These are phyloP conservation scores for Phoenix roebelenii DNA, from an alignment of 176 grass and related monocot genomes.

Conservation along the genomic window DNA sequence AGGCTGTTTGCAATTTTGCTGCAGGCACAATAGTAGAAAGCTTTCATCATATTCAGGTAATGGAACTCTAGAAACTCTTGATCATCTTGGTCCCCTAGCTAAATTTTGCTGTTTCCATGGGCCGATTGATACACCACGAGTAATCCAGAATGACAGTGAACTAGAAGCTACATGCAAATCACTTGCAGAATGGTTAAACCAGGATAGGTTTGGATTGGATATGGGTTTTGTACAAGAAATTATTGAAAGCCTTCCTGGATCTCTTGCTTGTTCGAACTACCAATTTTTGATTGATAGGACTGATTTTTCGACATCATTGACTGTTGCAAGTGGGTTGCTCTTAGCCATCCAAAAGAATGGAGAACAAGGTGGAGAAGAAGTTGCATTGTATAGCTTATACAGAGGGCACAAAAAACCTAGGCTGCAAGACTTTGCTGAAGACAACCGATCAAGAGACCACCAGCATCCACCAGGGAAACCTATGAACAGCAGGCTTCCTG, in stretches of 20 bases:
- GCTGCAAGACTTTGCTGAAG: constrained; percentile 31
- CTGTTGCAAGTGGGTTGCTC: constrained; percentile 67
- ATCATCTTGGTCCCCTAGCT: constrained; percentile 33
- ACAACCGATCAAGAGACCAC: constrained; percentile 21
- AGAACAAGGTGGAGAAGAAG: constrained; percentile 23
- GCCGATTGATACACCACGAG: constrained; percentile 26
- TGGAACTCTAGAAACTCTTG: constrained; percentile 25
- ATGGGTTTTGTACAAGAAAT: constrained; percentile 91
- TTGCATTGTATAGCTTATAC: constrained; percentile 34
- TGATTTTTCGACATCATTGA: constrained; percentile 49
- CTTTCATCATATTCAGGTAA: constrained; percentile 25
- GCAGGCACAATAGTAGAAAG: constrained; percentile 37
- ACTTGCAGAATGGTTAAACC: constrained; percentile 75
- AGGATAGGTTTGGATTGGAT: constrained; percentile 81
- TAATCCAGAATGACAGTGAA: constrained; percentile 51
- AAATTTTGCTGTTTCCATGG: constrained; percentile 64
- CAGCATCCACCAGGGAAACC: constrained; percentile 53
- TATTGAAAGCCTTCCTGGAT: constrained; percentile 76
- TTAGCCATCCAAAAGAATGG: constrained; percentile 41
- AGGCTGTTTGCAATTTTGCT: constrained; percentile 61
- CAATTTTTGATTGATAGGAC: constrained; percentile 56
- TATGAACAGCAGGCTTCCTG: constrained; percentile 65
- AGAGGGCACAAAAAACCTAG: constrained; percentile 20
- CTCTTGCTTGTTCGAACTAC: constrained; percentile 53
- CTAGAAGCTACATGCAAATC: constrained; percentile 45